Evolutionary conservation across 768 basidiomycete species (phyloP), one percentile per base, ranked within the genome.

Genomic region (Nevesoporus exiguus): DNA sequence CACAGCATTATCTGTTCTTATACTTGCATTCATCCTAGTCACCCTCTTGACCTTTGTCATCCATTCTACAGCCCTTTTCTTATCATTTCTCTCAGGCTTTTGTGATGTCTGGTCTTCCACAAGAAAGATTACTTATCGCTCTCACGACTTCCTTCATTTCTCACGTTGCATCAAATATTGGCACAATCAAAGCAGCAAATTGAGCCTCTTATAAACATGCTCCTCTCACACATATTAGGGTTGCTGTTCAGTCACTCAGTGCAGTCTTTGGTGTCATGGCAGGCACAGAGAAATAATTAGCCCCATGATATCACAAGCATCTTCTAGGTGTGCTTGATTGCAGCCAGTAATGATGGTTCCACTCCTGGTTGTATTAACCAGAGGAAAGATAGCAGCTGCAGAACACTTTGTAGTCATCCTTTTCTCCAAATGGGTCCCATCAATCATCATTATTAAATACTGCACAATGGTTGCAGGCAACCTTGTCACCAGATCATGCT

Each of bases 321-420:
- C 48, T 99, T 98, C 70, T 98, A 95, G 95, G 94, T 95, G 0
- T 94, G 92, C 67, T 76, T 98, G 21, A 89, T 98, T 56, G 93
- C 92, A 0, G 87, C 89, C 1, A 86, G 81, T 61, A 93, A 84
- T 88, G 79, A 85, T 84, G 62, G 83, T 98, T 9, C 93, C 94
- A 0, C 84, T 90, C 55, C 73, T 92, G 61, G 85, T 94, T 57
- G 71, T 77, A 30, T 73, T 97, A 39, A 58, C 61, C 51, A 71
- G 71, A 66, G 96, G 93, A 52, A 97, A 96, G 67, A 25, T 43
- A 7, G 62, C 69, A 2, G 68, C 70, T 9, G 70, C 63, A 6
- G 70, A 71, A 36, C 61, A 72, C 24, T 45, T 57, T 3, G 43
- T 37, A 2, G 7, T 72, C 39, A 60, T 68, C 24, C 48, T 52